Base-by-base conservation (phyloP, 352 stramenopile genomes). In the Globisporangium megalacanthum region DNA sequence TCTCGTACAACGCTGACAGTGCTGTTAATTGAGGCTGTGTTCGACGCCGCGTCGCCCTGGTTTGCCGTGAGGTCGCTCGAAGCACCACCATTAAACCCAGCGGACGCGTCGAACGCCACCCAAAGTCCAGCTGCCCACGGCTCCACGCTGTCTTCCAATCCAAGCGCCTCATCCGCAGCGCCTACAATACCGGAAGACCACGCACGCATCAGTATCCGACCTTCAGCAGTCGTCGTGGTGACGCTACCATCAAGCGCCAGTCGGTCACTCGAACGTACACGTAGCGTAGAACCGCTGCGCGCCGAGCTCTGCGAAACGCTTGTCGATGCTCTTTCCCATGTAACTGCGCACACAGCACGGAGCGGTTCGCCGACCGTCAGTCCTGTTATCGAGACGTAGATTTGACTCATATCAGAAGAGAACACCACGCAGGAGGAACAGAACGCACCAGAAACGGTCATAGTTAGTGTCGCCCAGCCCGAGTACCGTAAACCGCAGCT, bases 401-500 rank as follows among this genome's bases (percentile, higher is more conserved):
- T 20, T 22, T 9, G 6, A 7, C 15, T 7, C 8, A 4, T 15
- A 49, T 15, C 47, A 22, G 6, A 46, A 19, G 9, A 50, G 3
- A 58, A 4, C 7, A 6, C 20, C 35, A 53, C 11, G 52, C 36
- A 8, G 53, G 9, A 19, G 29, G 6, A 39, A 17, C 7, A n/a
- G 22, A 47, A 62, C 41, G 56, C 50, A 89, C 77, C 94, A 98
- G 58, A 98, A 98, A 68, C 97, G 86, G 77, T 98, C 92, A 67
- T 99, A 99, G 74, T 99, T 99, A 44, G 94, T 98, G 70, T 99
- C 96, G 25, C 96, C 96, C 6, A 99, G 73, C 8, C 68, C 96
- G 6, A 99, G 78, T 25, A 98, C 89, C 22, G 80, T 83, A 71
- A 86, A 98, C 8, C 60, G 56, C 2, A 97, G 62, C 39, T 88